A percentile compares a stretch with the other conserved stretches of the same genome.
phyloP scores from a whole-genome alignment of 352 stramenopile species.

The Globisporangium okanoganense region DNA sequence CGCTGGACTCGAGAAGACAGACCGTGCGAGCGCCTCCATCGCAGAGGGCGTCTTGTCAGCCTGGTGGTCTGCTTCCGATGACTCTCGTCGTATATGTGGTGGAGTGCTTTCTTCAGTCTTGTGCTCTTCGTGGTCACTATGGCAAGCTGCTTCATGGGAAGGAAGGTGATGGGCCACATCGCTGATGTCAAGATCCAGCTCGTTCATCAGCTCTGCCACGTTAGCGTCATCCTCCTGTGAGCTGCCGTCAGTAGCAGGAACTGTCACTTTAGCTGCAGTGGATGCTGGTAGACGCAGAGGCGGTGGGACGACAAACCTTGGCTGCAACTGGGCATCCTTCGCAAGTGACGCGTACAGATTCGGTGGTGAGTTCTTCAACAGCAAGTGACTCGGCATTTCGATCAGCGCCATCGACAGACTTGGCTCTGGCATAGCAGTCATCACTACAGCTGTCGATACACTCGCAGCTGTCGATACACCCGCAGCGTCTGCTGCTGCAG shows the following conservation, averaged over 20 bases:
- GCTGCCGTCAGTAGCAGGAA: background rate
- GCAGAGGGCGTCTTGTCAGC: background rate
- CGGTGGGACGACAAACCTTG: slow-evolving; percentile 6
- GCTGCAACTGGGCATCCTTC: slow-evolving; percentile 6
- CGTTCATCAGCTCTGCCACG: slow-evolving; percentile 48
- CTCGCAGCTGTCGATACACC: background rate
- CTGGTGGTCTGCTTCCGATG: background rate
- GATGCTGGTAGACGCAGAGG: background rate
- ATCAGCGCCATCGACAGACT: slow-evolving; percentile 16
- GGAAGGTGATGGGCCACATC: slow-evolving; percentile 15
- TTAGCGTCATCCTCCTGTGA: slow-evolving; percentile 29
- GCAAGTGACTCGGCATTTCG: slow-evolving; percentile 25
- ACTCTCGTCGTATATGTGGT: slow-evolving; percentile 23
- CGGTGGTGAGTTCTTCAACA: slow-evolving; percentile 12
- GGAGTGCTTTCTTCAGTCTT: slow-evolving; percentile 58
- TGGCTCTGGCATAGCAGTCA: background rate
- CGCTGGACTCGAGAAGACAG: background rate
- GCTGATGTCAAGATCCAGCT: slow-evolving; percentile 41
- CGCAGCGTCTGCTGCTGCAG: background rate
- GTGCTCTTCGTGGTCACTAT: slow-evolving; percentile 27
- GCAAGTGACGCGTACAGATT: slow-evolving; percentile 16
- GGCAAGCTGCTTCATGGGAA: background rate
- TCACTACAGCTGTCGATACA: background rate
- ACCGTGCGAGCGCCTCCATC: slow-evolving; percentile 9
- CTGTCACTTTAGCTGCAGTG: background rate